phyloP scores from a whole-genome alignment of 106 monocot genomes.

The Apostasia shenzhenica region DNA sequence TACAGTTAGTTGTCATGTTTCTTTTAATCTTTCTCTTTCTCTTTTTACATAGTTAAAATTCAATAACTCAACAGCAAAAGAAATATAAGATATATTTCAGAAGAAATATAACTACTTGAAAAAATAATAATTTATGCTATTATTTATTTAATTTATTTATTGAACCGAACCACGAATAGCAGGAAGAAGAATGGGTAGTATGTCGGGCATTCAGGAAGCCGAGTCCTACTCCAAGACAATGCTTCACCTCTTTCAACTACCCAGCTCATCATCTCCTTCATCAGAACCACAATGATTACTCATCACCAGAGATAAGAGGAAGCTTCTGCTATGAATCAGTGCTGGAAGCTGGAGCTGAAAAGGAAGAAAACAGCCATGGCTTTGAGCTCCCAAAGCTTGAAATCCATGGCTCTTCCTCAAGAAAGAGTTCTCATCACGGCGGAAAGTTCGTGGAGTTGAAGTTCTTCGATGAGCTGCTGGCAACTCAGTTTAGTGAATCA shows the following conservation, averaged over 20 bases:
- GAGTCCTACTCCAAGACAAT: slow-evolving; percentile 28
- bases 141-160: too few relatives aligned
- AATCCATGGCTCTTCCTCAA: slow-evolving; percentile 16
- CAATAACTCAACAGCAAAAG: too few relatives aligned
- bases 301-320: not conserved
- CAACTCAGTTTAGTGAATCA: slow-evolving; percentile 21
- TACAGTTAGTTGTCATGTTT: too few relatives aligned
- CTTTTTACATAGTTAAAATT: too few relatives aligned
- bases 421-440: not conserved
- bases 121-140: too few relatives aligned
- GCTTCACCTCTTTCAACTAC: slow-evolving; percentile 4
- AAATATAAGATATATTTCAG: too few relatives aligned
- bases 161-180: not conserved
- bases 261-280: not conserved
- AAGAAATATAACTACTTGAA: too few relatives aligned
- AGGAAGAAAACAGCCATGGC: not conserved
- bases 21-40: too few relatives aligned
- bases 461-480: slow-evolving; percentile 20
- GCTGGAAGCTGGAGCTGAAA: not conserved
- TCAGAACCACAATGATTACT: not conserved
- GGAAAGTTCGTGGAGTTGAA: slow-evolving; percentile 33
- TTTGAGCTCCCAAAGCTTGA: slow-evolving; percentile 20
- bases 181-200: slow-evolving; percentile 64
- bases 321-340: not conserved
- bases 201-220: slow-evolving; percentile 48